Evolutionary conservation across 768 basidiomycete species (phyloP).

Genomic region (Lactifluus echinatus): DNA sequence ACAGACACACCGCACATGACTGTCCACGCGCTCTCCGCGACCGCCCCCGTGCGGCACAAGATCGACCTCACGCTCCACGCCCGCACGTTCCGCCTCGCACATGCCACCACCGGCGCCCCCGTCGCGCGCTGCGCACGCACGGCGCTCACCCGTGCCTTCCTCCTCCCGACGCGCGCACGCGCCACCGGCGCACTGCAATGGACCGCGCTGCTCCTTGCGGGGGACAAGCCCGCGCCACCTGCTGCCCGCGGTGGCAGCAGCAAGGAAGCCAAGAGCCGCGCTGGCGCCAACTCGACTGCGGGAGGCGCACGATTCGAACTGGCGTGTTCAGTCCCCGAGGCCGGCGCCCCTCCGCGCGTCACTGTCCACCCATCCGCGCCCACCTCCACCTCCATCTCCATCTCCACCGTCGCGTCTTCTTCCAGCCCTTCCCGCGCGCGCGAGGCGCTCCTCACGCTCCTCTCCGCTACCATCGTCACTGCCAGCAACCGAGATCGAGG

Average conservation of each 20-base stretch:
- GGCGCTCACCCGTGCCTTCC: constrained; percentile 49
- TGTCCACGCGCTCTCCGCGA: constrained; percentile 56
- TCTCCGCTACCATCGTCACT: neutral
- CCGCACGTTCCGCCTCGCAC: constrained; percentile 42
- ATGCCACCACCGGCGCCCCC: constrained; percentile 39
- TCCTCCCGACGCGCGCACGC: constrained; percentile 70
- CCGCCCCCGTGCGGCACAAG: constrained; percentile 70
- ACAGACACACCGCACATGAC: constrained; percentile 43
- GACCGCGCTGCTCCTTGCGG: constrained; percentile 56
- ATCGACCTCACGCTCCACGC: constrained; percentile 53
- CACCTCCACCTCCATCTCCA: constrained; percentile 27
- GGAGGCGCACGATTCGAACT: constrained; percentile 16
- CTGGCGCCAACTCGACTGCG: neutral
- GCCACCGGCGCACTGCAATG: constrained; percentile 48
- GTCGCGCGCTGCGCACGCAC: constrained; percentile 44
- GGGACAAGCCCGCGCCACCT: constrained; percentile 35
- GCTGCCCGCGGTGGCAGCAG: constrained; percentile 21
- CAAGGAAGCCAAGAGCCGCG: constrained; percentile 22
- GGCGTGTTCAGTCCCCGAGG: constrained; percentile 20
- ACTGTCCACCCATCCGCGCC: constrained; percentile 32
- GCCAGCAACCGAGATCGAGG: neutral
- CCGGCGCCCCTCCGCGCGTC: constrained; percentile 28
- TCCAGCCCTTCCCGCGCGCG: constrained; percentile 28
- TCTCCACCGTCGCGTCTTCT: no score
- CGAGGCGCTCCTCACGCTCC: constrained; percentile 4